A percentile compares a stretch with the other conserved stretches of the same genome.
phyloP scores from a whole-genome alignment of 257 asterid species.

The Solanum verrucosum region DNA sequence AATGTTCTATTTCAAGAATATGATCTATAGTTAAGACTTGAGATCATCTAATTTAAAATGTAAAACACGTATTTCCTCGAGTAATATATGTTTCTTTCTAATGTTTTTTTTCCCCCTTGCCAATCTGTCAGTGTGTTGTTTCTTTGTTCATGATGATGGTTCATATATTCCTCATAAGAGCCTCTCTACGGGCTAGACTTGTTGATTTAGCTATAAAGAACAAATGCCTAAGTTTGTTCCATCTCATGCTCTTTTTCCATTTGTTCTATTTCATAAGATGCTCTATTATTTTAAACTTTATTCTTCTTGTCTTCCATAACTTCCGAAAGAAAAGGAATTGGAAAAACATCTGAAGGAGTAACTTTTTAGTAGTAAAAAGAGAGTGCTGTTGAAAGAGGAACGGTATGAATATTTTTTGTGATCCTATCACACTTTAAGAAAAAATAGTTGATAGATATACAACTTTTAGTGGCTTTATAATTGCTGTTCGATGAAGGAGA shows the following conservation, averaged over 20 bases:
- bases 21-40: background rate
- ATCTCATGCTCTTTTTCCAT: background rate
- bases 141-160: background rate
- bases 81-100: background rate
- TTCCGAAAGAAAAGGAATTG: background rate
- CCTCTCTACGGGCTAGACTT: background rate
- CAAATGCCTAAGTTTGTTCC: background rate
- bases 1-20: background rate
- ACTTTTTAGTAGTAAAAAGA: background rate
- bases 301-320: background rate
- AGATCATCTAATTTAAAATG: background rate
- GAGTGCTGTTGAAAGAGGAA: background rate
- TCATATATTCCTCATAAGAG: background rate
- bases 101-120: background rate
- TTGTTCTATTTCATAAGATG: background rate
- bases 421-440: background rate
- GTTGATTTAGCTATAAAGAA: background rate
- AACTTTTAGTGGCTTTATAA: background rate
- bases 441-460: background rate
- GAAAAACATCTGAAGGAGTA: background rate
- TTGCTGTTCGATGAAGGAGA: background rate
- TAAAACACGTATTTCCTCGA: background rate
- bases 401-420: background rate
- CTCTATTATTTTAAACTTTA: background rate
- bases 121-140: background rate